Base-by-base conservation (phyloP, 2,329 filamentous ascomycete species). In the Trichoderma endophyticum region DNA sequence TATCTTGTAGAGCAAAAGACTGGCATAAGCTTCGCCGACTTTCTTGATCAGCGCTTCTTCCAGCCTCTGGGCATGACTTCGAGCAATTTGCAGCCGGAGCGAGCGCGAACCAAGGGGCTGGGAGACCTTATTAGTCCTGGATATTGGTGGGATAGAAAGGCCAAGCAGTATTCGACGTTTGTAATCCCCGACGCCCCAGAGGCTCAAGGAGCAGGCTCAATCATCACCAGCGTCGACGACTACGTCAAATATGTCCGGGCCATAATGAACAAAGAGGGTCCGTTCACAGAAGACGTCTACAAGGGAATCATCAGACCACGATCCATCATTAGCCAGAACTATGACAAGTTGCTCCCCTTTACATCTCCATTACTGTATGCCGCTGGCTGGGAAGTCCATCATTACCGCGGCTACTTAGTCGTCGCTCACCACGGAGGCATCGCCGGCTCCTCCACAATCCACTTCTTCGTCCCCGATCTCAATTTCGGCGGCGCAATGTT, bases 191-290 rank as follows among this genome's bases (percentile, higher is more conserved):
- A 78, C 26, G 73, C 72, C 5, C 76, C 76, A 0, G 79, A 80
- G 64, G 77, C 73, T 1, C 76, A 80, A 60, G 79, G 79, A 0
- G 79, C 79, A 0, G 78, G 79, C 3, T 79, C 76, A 1, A 71
- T 80, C 6, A 66, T 80, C 11, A 74, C 78, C 1, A 79, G 75
- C 6, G 77, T 73, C 8, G 76, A 75, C 24, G 79, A 80, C 63
- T 78, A 77, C 59, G 70, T 79, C 70, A 79, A 76, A 64, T 80
- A 75, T 70, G 73, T 80, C 60, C 74, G 75, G 39, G 78, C 78
- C 0, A 60, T 80, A 39, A 73, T 80, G 71, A 75, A 77, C 57
- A 71, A 51, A 0, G 65, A 77, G 21, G 72, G 63, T 0, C 78
- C 77, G 0, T 75, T 80, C 15, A 77, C 68, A 5, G 74, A 78